These are phyloP conservation scores for Phytophthora sp. DNA, from an alignment of 352 stramenopile species.

Conservation along the genomic window DNA sequence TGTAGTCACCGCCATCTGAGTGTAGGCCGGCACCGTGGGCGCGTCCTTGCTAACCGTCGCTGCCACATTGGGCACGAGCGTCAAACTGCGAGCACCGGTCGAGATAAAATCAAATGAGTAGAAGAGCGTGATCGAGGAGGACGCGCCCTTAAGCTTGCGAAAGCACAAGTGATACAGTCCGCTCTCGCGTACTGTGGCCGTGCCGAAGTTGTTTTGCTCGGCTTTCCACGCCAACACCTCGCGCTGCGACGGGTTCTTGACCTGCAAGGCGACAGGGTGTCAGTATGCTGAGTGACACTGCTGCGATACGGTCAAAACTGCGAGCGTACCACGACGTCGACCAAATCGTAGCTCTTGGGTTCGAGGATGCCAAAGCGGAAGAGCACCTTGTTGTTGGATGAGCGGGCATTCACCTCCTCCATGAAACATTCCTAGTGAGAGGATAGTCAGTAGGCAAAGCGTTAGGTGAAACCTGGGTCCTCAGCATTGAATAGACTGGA, in stretches of 20 bases:
- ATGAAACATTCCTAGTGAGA: constrained; percentile 61
- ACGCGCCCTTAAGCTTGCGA: constrained; percentile 63
- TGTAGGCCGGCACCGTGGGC: constrained; percentile 57
- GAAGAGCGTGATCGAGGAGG: constrained; percentile 62
- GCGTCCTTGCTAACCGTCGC: constrained; percentile 59
- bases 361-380: constrained; percentile 69
- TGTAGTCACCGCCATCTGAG: constrained; percentile 60
- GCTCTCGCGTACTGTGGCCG: constrained; percentile 66
- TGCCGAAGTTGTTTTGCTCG: constrained; percentile 67
- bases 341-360: constrained; percentile 55
- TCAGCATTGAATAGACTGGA: not conserved
- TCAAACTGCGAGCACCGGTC: constrained; percentile 52
- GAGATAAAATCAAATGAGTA: constrained; percentile 88
- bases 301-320: not conserved
- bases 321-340: constrained; percentile 53
- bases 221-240: constrained; percentile 61
- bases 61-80: constrained; percentile 66
- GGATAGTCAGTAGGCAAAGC: not conserved
- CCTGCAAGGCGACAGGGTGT: constrained; percentile 23
- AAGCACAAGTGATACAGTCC: constrained; percentile 86
- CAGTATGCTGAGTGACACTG: not conserved
- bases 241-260: constrained; percentile 61
- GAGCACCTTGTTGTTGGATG: constrained; percentile 65
- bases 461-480: not conserved
- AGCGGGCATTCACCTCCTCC: constrained; percentile 60